Percentiles rank a stretch among this genome's conserved stretches.
Conservation (phyloP, 768 basidiomycete genomes). For the Boletus reticulatus region DNA sequence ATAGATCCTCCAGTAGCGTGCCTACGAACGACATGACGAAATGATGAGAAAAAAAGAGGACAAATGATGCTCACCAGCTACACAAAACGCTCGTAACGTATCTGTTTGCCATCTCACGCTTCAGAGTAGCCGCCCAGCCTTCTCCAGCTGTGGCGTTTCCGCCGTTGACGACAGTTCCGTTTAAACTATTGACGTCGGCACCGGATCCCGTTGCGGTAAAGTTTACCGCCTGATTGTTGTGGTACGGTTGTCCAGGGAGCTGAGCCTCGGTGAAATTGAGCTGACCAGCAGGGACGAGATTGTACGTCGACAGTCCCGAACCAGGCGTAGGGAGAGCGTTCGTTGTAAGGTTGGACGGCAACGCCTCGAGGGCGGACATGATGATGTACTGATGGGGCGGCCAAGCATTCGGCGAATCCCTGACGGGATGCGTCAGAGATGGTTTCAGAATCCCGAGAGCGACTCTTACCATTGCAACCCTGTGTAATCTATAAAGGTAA, state of each 20-base stretch:
- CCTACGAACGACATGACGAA: slow-evolving; percentile 38
- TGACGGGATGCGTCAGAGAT: slow-evolving; percentile 37
- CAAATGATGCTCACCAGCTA: slow-evolving; percentile 61
- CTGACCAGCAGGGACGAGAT: slow-evolving; percentile 75
- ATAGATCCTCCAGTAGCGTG: slow-evolving; percentile 83
- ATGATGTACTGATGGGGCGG: slow-evolving; percentile 83
- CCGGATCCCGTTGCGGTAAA: slow-evolving; percentile 49
- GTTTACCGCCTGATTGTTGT: slow-evolving; percentile 36
- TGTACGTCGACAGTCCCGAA: slow-evolving; percentile 55
- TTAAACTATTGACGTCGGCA: slow-evolving; percentile 59
- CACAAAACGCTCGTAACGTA: slow-evolving; percentile 83
- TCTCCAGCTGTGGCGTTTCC: slow-evolving; percentile 60
- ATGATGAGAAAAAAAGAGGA: slow-evolving; percentile 23
- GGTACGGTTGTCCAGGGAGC: slow-evolving; percentile 66
- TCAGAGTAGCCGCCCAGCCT: slow-evolving; percentile 62
- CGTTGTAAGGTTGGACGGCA: slow-evolving; percentile 71
- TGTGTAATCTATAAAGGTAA: slow-evolving; percentile 56
- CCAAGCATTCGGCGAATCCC: slow-evolving; percentile 70
- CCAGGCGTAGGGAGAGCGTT: slow-evolving; percentile 54
- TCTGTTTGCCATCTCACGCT: slow-evolving; percentile 78
- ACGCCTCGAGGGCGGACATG: slow-evolving; percentile 69
- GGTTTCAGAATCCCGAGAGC: no score
- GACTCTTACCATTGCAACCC: no score
- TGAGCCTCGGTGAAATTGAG: slow-evolving; percentile 68
- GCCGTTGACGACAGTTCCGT: slow-evolving; percentile 61